These are phyloP conservation scores for Pseudogymnoascus verrucosus DNA, from an alignment of 2,329 filamentous ascomycete species.

Conservation along the genomic window DNA sequence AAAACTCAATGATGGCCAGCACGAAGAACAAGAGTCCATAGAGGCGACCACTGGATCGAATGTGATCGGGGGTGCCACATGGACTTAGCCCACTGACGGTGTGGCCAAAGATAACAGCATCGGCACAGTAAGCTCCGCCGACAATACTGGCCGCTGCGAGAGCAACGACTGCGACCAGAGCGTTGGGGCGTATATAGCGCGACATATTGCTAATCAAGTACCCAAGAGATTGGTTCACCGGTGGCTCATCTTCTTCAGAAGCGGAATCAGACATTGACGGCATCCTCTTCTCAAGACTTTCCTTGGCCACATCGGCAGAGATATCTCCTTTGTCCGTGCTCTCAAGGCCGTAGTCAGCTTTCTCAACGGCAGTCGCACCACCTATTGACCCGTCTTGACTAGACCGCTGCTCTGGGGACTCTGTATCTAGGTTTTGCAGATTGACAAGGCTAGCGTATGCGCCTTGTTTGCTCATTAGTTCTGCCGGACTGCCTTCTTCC, in stretches of 20 bases:
- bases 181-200: constrained; percentile 13
- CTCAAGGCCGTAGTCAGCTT: constrained; percentile 6
- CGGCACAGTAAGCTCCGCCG: constrained; percentile 43
- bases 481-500: constrained; percentile 67
- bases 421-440: constrained; percentile 26
- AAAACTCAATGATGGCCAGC: constrained; percentile 49
- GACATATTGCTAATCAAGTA: constrained; percentile 10
- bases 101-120: constrained; percentile 49
- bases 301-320: not conserved
- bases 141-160: constrained; percentile 44
- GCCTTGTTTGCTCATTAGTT: constrained; percentile 59
- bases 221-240: constrained; percentile 14
- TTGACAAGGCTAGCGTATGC: constrained; percentile 32
- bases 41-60: constrained; percentile 26
- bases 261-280: not conserved
- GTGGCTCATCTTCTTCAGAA: constrained; percentile 11
- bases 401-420: constrained; percentile 15
- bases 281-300: not conserved
- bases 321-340: not conserved
- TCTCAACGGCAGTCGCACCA: constrained; percentile 10
- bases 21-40: constrained; percentile 39
- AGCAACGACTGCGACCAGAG: constrained; percentile 30
- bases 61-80: constrained; percentile 26
- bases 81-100: constrained; percentile 43
- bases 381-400: constrained; percentile 11